A percentile compares a stretch with the other conserved stretches of the same genome.
Conservation (phyloP, 192 early-diverging fungal genomes). For the Pilaira anomala region DNA sequence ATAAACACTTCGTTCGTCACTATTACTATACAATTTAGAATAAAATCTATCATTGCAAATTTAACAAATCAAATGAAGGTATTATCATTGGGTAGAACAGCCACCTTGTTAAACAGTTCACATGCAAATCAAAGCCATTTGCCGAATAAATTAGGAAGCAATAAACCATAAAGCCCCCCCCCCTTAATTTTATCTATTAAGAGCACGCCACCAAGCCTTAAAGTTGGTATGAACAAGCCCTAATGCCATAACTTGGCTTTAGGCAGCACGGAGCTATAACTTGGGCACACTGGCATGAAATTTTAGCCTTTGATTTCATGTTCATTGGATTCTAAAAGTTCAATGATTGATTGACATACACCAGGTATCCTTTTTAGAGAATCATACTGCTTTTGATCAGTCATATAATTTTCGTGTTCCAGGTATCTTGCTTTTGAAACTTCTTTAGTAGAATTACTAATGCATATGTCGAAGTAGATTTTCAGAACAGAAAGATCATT, state of each 20-base stretch:
- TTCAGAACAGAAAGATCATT: slow-evolving; percentile 7
- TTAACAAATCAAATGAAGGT: slow-evolving; percentile 4
- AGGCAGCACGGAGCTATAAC: too few relatives aligned
- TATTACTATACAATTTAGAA: slow-evolving; percentile 5
- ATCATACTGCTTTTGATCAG: neutral
- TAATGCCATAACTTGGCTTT: too few relatives aligned
- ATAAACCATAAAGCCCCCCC: too few relatives aligned
- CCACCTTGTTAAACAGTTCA: slow-evolving; percentile 3
- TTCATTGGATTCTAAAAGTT: slow-evolving; percentile 4
- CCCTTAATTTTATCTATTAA: too few relatives aligned
- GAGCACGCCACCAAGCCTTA: too few relatives aligned
- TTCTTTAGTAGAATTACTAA: neutral
- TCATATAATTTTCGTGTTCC: slow-evolving; percentile 9
- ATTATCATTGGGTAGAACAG: neutral
- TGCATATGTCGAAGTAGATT: slow-evolving; percentile 8
- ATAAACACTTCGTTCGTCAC: slow-evolving; percentile 14
- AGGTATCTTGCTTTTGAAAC: neutral
- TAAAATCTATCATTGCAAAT: slow-evolving; percentile 9
- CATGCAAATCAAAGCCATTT: too few relatives aligned
- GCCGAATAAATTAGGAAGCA: too few relatives aligned
- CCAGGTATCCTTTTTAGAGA: neutral
- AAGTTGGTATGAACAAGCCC: too few relatives aligned
- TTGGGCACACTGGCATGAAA: too few relatives aligned
- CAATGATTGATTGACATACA: neutral
- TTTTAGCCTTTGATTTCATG: too few relatives aligned